Evolutionary conservation across 1,284 basidiomycete genomes (phyloP), one percentile per base, ranked within the genome.

Genomic region (Mycena sp.): DNA sequence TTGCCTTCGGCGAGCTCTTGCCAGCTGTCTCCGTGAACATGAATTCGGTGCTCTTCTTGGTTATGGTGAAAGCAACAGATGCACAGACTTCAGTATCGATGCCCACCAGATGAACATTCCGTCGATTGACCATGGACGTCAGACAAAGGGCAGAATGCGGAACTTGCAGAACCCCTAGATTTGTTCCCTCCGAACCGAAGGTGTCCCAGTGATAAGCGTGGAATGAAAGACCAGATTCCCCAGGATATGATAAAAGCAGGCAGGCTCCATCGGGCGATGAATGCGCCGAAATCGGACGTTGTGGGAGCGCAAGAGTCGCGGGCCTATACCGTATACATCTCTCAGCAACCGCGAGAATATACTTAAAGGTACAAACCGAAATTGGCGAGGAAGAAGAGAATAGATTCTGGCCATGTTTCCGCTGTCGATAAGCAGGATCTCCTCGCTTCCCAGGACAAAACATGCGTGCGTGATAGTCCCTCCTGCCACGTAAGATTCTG

Each of bases 211-310:
- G 89, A 74, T 86, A 88, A 10, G 85, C 84, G 6, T 77, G 77
- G 11, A 87, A 69, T 3, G 66, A 68, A 10, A 73, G 57, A 0
- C 69, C 73, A 7, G 68, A 59, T 30, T 76, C 78, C 20, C 76
- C 69, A 5, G 65, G 60, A n/a, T 77, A 77, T 5, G 82, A 77
- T 3, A 81, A 77, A 16, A 89, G 70, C 14, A 90, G 78, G 74
- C 88, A 89, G 13, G 88, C 81, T 2, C 87, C 87, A 72, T 90
- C 89, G 0, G 89, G 87, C 0, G 87, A 84, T 1, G 87, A 82
- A 75, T 79, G 80, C 3, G 86, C 74, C 8, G 74, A 76, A 0
- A 60, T 67, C 0, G 87, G 88, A n/a, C 77, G 54, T 1, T 66
- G 72, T 1, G 72, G 71, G 0, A 89, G 78, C 34, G 82, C 77